These are phyloP conservation scores for Trichoderma sp. DNA, from an alignment of 2,329 filamentous ascomycete species.

Conservation along the genomic window DNA sequence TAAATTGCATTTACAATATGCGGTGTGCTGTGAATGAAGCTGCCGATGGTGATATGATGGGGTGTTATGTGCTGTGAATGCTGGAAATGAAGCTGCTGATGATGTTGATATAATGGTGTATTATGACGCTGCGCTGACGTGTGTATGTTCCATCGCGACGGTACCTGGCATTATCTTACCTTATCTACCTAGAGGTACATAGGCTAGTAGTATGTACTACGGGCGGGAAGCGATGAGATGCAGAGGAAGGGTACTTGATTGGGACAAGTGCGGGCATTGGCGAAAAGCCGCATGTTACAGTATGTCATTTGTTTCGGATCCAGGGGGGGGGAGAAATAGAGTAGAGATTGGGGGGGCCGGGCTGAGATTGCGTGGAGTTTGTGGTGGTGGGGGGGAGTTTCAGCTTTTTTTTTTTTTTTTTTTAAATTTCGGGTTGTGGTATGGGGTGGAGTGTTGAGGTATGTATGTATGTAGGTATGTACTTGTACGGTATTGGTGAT, in stretches of 20 bases:
- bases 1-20: no score
- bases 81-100: no score
- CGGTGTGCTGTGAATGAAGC: no score
- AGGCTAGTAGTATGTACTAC: neutral
- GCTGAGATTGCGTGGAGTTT: conserved; percentile 13
- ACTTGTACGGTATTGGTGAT: neutral
- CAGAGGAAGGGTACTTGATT: neutral
- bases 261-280: neutral
- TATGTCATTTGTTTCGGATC: conserved; percentile 14
- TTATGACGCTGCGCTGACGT: no score
- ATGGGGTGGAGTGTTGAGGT: no score
- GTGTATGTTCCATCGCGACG: no score
- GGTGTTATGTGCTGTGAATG: no score
- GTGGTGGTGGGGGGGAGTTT: neutral
- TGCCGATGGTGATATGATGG: no score
- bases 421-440: no score
- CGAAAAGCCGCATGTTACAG: neutral
- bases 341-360: neutral
- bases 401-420: neutral
- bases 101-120: no score
- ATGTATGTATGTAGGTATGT: neutral
- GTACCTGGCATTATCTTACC: no score
- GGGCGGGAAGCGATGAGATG: neutral
- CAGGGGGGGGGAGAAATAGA: neutral
- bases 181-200: no score